phyloP scores from a whole-genome alignment of 108 stramenopile genomes.

The Nitzschia sp. region DNA sequence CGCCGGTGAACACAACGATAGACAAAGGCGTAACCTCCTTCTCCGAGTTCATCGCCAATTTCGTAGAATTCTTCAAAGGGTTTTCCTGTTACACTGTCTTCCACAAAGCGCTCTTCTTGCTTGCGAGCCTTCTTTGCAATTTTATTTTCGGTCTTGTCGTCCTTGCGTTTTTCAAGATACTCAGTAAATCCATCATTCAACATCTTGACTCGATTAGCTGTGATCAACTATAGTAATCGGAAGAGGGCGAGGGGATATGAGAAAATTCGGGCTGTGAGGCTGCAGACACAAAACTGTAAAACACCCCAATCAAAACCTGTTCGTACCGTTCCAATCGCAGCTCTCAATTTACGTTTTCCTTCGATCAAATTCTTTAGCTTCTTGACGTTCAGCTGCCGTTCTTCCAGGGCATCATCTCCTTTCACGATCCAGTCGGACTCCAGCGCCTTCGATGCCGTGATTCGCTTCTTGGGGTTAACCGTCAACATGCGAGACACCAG shows the following conservation, averaged over 20 bases:
- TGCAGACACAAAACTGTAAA: not conserved
- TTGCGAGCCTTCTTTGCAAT: conserved; percentile 24
- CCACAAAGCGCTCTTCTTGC: conserved; percentile 32
- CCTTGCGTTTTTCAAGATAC: conserved; percentile 37
- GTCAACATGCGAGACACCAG: conserved; percentile 71
- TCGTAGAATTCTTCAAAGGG: conserved; percentile 51
- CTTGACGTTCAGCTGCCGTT: conserved; percentile 31
- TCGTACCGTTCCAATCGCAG: conserved; percentile 39
- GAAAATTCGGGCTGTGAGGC: not conserved
- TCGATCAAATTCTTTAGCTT: conserved; percentile 34
- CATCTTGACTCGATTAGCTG: conserved; percentile 41
- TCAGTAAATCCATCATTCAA: conserved; percentile 41
- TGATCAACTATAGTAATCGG: conserved; percentile 13
- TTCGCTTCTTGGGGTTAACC: conserved; percentile 67
- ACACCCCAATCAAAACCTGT: not conserved
- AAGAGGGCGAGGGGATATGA: not conserved
- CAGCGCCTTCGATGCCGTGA: conserved; percentile 58
- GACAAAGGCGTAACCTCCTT: conserved; percentile 73
- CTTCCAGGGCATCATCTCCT: conserved; percentile 44
- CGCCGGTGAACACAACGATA: conserved; percentile 55
- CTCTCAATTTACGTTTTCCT: conserved; percentile 46
- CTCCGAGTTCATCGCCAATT: conserved; percentile 61
- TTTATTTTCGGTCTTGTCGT: conserved; percentile 28
- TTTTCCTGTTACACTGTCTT: conserved; percentile 40
- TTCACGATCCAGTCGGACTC: conserved; percentile 66